Base-by-base conservation (phyloP, 2,329 filamentous ascomycete genomes). In the Aureobasidium melanogenum region DNA sequence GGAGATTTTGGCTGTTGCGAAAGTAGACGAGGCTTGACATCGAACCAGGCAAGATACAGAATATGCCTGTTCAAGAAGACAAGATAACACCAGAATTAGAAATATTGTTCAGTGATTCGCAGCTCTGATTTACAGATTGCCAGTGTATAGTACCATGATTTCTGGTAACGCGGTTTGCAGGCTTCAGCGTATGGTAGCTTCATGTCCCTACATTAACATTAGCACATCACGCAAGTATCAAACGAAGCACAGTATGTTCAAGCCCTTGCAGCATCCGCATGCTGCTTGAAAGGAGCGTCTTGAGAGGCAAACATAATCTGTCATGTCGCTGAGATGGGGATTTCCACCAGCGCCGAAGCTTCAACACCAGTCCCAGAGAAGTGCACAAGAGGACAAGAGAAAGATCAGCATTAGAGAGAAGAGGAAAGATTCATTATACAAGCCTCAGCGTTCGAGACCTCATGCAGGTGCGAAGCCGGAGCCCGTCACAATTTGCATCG, bases 341-440 rank as follows among this genome's bases (percentile, higher is more conserved):
- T 10, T 12, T 1, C 5, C 12, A n/a, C 22, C 14, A 15, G 32
- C 8, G 14, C 48, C 19, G 26, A 26, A 38, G 14, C 19, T 51
- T 51, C 19, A 51, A 19, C 48, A 51, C n/a, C 38, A 10, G 19
- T 51, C 6, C 17, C 48, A 12, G 24, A 26, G 19, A 34, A 26
- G 38, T 17, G 48, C 48, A 51, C 19, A 38, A 1, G 5, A 5
- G 8, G 8, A 38, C 14, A 24, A 22, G 9, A 36, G 32, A 36
- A 15, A 5, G 14, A 15, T 14, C 36, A 39, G 14, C 19, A 14
- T 24, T 41, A 34, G 44, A 38, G 47, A 51, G 47, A 52, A 58
- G 60, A 51, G 52, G 39, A 58, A 51, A 58, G 36, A 48, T 57
- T 54, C 43, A 62, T 62, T 62, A 58, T 58, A 43, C 36, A 57